phyloP scores from a whole-genome alignment of 176 grass and related monocot genomes.

The Saccharum officinarum region DNA sequence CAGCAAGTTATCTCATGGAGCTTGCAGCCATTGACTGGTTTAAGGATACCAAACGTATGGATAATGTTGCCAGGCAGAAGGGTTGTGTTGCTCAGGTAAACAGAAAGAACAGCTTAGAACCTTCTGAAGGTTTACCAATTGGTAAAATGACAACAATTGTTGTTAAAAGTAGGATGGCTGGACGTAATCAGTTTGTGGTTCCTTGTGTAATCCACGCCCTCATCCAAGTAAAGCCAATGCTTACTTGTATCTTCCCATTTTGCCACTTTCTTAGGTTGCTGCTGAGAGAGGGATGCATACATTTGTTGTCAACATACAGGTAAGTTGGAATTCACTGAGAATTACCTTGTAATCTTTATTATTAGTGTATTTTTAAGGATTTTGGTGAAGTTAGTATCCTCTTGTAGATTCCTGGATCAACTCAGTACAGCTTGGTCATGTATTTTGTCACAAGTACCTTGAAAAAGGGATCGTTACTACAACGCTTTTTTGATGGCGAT shows the following conservation, averaged over 20 bases:
- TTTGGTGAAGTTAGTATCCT: background rate
- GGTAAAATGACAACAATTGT: no score
- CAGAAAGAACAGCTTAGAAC: background rate
- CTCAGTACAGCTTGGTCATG: conserved; percentile 93
- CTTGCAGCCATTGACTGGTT: conserved; percentile 87
- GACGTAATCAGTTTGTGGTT: background rate
- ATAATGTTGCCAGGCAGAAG: conserved; percentile 73
- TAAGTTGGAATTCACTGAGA: conserved; percentile 14
- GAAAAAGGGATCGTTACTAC: conserved; percentile 70
- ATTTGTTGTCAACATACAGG: conserved; percentile 87
- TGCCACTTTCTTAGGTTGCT: conserved; percentile 59
- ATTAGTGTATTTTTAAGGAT: background rate
- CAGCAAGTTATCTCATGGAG: conserved; percentile 82
- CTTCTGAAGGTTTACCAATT: background rate
- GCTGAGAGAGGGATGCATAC: conserved; percentile 82
- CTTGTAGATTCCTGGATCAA: conserved; percentile 81
- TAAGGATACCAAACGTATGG: conserved; percentile 80
- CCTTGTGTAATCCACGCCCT: background rate
- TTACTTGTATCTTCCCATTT: background rate
- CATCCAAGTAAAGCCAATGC: background rate
- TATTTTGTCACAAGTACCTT: conserved; percentile 70
- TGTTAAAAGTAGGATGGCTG: background rate
- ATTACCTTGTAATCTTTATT: background rate
- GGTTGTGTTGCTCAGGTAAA: conserved; percentile 83
- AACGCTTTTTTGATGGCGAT: conserved; percentile 83